Percentiles rank a stretch among this genome's conserved stretches.
Evolutionary conservation across 495 filamentous ascomycete species (phyloP).

Genomic region (Clavariopsis aquatica): DNA sequence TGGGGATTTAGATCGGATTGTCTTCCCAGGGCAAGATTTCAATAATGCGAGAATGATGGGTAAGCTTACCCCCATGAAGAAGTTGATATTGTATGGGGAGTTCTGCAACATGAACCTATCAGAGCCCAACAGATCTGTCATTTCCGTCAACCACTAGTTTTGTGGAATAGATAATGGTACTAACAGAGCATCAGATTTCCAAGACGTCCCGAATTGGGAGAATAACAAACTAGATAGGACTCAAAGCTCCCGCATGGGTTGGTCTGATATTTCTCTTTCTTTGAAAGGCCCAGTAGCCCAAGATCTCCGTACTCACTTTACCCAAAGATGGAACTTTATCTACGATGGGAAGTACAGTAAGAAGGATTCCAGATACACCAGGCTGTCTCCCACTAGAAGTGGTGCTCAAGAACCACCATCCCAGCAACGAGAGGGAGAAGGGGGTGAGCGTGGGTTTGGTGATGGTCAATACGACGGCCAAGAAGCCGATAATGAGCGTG

Average conservation of each 20-base stretch:
- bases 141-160: no score
- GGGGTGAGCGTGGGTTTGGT: constrained; percentile 37
- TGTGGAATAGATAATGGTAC: background rate
- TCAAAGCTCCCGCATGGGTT: constrained; percentile 84
- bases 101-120: no score
- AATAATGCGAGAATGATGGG: constrained; percentile 69
- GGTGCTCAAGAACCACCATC: constrained; percentile 45
- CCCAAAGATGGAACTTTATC: constrained; percentile 92
- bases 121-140: no score
- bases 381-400: constrained; percentile 13
- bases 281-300: constrained; percentile 77
- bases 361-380: constrained; percentile 49
- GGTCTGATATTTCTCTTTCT: constrained; percentile 85
- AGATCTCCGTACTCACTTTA: constrained; percentile 77
- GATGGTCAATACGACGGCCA: constrained; percentile 46
- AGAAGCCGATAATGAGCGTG: constrained; percentile 26
- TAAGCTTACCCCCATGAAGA: constrained; percentile 3
- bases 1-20: constrained; percentile 65
- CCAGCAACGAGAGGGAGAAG: constrained; percentile 41
- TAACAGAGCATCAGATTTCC: constrained; percentile 69
- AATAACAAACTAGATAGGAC: constrained; percentile 84
- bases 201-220: constrained; percentile 79
- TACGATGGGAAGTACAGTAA: constrained; percentile 78
- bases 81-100: background rate
- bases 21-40: constrained; percentile 93